Conservation (phyloP, 805 yeast species). For the Candida cerambycidarum region DNA sequence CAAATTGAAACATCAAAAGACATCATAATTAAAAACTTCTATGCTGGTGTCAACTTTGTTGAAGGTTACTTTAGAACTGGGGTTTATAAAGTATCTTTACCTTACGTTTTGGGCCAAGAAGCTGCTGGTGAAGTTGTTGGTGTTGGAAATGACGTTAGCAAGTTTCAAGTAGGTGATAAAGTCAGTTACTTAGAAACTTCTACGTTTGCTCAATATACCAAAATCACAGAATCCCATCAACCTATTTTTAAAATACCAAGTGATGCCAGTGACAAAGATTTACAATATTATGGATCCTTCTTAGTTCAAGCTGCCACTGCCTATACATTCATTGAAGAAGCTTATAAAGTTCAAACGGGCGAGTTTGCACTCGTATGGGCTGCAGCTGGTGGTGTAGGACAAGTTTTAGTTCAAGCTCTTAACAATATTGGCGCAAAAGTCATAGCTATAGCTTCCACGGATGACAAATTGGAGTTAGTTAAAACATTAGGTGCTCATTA, state of each 20-base stretch:
- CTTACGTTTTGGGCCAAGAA: conserved; percentile 70
- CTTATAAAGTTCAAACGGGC: conserved; percentile 64
- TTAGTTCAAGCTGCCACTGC: too few relatives aligned
- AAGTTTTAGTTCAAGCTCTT: conserved; percentile 64
- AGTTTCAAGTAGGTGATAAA: conserved; percentile 65
- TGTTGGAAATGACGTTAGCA: conserved; percentile 56
- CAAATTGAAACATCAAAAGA: conserved; percentile 48
- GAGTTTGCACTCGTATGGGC: conserved; percentile 82
- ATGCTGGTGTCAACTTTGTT: conserved; percentile 78
- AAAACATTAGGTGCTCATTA: conserved; percentile 76
- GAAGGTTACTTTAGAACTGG: conserved; percentile 84
- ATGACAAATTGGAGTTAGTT: conserved; percentile 69
- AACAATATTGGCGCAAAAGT: conserved; percentile 68
- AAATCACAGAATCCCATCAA: conserved; percentile 28
- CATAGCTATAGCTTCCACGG: conserved; percentile 81
- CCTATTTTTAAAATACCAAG: conserved; percentile 49
- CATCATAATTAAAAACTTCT: conserved; percentile 68
- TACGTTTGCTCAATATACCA: conserved; percentile 76
- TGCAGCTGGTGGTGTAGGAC: conserved; percentile 95
- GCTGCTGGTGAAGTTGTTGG: conserved; percentile 70
- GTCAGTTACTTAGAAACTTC: conserved; percentile 54
- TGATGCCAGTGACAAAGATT: conserved; percentile 13
- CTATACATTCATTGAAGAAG: conserved; percentile 41
- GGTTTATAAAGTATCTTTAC: conserved; percentile 59
- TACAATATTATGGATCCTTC: too few relatives aligned